Percentiles rank a stretch among this genome's conserved stretches.
Conservation (phyloP, 768 basidiomycete species). For the Leccinellum albellum region DNA sequence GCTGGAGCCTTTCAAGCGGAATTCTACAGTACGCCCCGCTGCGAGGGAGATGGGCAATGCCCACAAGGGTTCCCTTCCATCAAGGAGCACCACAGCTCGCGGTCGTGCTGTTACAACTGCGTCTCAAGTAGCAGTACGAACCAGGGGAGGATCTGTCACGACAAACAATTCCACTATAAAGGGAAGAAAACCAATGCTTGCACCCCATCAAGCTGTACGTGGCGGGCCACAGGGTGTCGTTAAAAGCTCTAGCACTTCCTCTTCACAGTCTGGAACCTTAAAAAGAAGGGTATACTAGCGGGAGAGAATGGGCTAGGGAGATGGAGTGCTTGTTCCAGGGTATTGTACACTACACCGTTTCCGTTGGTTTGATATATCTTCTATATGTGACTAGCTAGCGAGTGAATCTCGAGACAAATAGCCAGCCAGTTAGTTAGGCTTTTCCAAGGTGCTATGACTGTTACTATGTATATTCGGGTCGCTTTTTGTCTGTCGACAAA, state of each 20-base stretch:
- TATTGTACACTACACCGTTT: constrained; percentile 23
- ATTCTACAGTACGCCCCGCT: constrained; percentile 25
- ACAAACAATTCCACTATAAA: constrained; percentile 9
- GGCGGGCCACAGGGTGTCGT: constrained; percentile 10
- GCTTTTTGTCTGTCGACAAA: neutral
- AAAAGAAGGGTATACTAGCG: constrained; percentile 16
- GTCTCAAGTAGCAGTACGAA: constrained; percentile 9
- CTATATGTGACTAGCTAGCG: neutral
- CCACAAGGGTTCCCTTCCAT: constrained; percentile 14
- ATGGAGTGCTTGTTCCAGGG: neutral
- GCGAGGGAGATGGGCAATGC: constrained; percentile 8
- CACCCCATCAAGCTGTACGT: constrained; percentile 9
- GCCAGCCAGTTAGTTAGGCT: neutral
- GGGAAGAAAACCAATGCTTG: constrained; percentile 10
- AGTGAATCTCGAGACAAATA: neutral
- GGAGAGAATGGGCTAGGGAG: neutral
- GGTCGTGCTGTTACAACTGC: constrained; percentile 6
- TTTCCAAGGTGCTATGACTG: neutral
- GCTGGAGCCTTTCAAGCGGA: constrained; percentile 23
- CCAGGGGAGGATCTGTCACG: constrained; percentile 9
- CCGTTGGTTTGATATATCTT: constrained; percentile 4
- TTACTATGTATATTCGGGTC: neutral
- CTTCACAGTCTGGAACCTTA: constrained; percentile 26
- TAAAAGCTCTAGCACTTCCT: constrained; percentile 23
- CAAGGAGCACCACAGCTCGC: constrained; percentile 8